Base-by-base conservation (phyloP, 805 yeast species). In the Hanseniaspora clermontiae region DNA sequence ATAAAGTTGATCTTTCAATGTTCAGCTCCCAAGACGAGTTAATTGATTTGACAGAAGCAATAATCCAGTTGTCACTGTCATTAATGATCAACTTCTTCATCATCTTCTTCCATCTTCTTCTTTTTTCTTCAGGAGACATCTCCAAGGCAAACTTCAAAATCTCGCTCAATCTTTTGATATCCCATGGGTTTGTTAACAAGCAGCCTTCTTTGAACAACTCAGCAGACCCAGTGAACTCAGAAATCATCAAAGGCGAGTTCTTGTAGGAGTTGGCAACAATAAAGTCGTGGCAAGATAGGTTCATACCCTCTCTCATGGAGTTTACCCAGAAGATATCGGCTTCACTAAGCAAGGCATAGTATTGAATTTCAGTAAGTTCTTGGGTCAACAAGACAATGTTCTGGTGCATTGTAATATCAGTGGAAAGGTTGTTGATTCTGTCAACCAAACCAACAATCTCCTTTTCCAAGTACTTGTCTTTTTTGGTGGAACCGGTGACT, bases 141-240 rank as follows among this genome's bases (percentile, higher is more conserved):
- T 78, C 79, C 43, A 93, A 69, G n/a, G 87, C 87, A 9, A 63
- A 57, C 59, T 79, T 74, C 56, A 87, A 83, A 9, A 78, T 74
- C n/a, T 78, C 74, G 0, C 93, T 74, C 59, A 89, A 79, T 58
- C 77, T 77, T 47, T 74, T 77, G 32, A 78, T 74, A 68, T 89
- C 91, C 95, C 97, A 93, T 1, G 98, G 98, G 64, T 93, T 93
- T 39, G 91, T 82, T 39, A 88, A 68, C 3, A 86, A 59, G 3
- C 95, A 83, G 12, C 95, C 90, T 29, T 78, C 70, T 14, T 75
- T 74, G 56, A 93, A 73, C 6, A 91, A 80, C 5, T 84, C 77
- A 0, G 97, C 95, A 11, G 96, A 86, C 1, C 98, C 98, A 0
- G 96, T 89, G 63, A 93, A 93, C 68, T 93, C 98, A 40, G 95